Evolutionary conservation across 306 rosid species (phyloP).

Genomic region (Echinosophora koreensis): DNA sequence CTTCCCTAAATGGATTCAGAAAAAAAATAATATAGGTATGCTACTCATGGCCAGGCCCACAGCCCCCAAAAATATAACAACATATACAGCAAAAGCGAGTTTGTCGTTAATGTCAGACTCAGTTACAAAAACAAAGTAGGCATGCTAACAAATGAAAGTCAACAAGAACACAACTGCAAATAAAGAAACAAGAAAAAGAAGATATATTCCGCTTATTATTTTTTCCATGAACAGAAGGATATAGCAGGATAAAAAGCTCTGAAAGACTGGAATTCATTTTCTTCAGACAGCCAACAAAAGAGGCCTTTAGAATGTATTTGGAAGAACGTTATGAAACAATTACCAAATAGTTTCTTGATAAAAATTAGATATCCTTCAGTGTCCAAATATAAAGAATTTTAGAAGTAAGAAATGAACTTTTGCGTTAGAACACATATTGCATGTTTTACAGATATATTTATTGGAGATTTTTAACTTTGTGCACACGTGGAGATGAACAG

Average conservation of each 20-base stretch:
- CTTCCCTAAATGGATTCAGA: constrained; percentile 53
- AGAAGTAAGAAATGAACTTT: not conserved
- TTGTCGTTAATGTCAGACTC: constrained; percentile 1
- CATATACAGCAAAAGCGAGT: constrained; percentile 33
- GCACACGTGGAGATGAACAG: constrained; percentile 2
- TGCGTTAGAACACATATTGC: constrained; percentile 9
- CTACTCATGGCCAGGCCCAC: constrained; percentile 3
- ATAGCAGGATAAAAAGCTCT: not conserved
- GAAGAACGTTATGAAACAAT: constrained; percentile 17
- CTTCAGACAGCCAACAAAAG: constrained; percentile 16
- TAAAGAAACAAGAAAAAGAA: not conserved
- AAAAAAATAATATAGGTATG: constrained; percentile 32
- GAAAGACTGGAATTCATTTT: constrained; percentile 24
- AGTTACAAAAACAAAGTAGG: constrained; percentile 17
- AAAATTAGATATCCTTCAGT: not conserved
- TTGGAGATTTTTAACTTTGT: constrained; percentile 12
- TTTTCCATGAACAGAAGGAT: not conserved
- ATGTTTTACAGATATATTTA: constrained; percentile 8
- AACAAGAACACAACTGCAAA: constrained; percentile 25
- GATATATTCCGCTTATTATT: not conserved
- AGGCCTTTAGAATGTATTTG: constrained; percentile 16
- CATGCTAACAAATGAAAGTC: not conserved
- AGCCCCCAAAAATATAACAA: constrained; percentile 7
- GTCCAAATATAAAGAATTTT: constrained; percentile 18
- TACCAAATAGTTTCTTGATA: constrained; percentile 9